phyloP scores from a whole-genome alignment of 2,329 filamentous ascomycete genomes.

The Lachnellula willkommii region DNA sequence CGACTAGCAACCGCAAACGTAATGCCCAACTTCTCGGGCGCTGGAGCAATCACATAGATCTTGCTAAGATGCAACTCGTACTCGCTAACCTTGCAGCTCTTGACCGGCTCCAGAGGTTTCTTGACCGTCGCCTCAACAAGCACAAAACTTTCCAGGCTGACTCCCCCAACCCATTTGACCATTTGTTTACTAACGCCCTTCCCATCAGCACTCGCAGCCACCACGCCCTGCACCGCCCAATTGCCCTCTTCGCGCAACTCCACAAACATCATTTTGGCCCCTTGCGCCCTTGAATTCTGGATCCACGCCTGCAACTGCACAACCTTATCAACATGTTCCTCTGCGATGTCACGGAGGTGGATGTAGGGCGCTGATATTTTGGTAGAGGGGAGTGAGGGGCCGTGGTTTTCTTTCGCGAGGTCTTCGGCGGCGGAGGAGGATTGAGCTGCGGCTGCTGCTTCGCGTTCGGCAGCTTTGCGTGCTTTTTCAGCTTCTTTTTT shows the following conservation, averaged over 20 bases:
- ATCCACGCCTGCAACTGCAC: conserved; percentile 76
- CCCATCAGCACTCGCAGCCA: conserved; percentile 60
- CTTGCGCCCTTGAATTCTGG: conserved; percentile 82
- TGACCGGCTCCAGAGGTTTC: conserved; percentile 80
- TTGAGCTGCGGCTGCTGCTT: conserved; percentile 62
- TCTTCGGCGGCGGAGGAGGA: conserved; percentile 61
- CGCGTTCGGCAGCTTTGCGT: conserved; percentile 64
- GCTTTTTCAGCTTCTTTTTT: conserved; percentile 85
- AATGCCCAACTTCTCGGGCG: conserved; percentile 52
- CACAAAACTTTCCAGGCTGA: conserved; percentile 78
- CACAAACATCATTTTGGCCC: conserved; percentile 86
- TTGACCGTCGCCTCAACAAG: conserved; percentile 74
- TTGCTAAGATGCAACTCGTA: conserved; percentile 86
- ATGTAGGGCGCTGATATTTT: conserved; percentile 50
- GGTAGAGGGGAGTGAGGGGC: conserved; percentile 56
- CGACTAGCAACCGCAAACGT: conserved; percentile 51
- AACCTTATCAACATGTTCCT: conserved; percentile 61
- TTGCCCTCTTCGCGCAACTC: conserved; percentile 72
- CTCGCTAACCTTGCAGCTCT: conserved; percentile 73
- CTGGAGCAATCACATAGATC: conserved; percentile 69
- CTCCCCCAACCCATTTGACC: conserved; percentile 80
- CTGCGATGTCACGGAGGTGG: conserved; percentile 57
- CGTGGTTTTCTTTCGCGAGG: conserved; percentile 73
- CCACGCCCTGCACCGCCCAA: conserved; percentile 77
- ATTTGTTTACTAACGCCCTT: conserved; percentile 71